Percentiles rank a stretch among this genome's conserved stretches.
These are phyloP conservation scores for Sphaerulina populicola DNA, from an alignment of 2,329 filamentous ascomycete genomes.

Conservation along the genomic window DNA sequence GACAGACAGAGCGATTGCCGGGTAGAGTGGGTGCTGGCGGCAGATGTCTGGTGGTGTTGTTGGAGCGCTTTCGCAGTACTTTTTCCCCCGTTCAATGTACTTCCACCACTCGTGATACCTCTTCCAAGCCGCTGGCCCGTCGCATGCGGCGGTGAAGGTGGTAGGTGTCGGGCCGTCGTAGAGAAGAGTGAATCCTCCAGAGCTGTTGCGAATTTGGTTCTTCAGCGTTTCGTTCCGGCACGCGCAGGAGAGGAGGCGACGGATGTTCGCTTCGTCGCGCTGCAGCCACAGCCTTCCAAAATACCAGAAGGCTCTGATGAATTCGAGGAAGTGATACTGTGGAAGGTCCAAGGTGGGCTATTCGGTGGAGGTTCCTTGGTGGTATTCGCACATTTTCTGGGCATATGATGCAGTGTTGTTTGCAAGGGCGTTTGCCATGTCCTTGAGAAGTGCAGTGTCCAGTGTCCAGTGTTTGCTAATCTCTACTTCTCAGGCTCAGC, in stretches of 20 bases:
- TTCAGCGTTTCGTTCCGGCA: no score
- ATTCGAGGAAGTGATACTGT: not conserved
- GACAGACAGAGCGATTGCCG: not conserved
- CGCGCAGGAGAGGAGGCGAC: no score
- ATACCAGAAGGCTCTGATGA: not conserved
- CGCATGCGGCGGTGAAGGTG: not conserved
- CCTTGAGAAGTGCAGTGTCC: not conserved
- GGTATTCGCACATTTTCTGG: not conserved
- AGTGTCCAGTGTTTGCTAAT: not conserved
- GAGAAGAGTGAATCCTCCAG: no score
- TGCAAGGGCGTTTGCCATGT: not conserved
- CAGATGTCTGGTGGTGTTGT: not conserved
- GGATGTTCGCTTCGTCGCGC: no score
- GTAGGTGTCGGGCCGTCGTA: not conserved
- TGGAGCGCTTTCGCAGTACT: not conserved
- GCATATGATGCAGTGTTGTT: not conserved
- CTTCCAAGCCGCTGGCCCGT: not conserved
- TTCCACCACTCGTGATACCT: not conserved
- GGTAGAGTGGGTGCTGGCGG: not conserved
- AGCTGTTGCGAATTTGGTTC: no score
- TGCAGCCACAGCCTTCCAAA: no score
- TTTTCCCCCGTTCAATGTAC: not conserved
- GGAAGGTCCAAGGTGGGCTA: no score
- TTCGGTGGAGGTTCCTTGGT: not conserved
- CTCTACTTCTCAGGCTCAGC: slow-evolving; percentile 8